Evolutionary conservation across 441 rosid species (phyloP).

Genomic region (Eutrema salsugineum): DNA sequence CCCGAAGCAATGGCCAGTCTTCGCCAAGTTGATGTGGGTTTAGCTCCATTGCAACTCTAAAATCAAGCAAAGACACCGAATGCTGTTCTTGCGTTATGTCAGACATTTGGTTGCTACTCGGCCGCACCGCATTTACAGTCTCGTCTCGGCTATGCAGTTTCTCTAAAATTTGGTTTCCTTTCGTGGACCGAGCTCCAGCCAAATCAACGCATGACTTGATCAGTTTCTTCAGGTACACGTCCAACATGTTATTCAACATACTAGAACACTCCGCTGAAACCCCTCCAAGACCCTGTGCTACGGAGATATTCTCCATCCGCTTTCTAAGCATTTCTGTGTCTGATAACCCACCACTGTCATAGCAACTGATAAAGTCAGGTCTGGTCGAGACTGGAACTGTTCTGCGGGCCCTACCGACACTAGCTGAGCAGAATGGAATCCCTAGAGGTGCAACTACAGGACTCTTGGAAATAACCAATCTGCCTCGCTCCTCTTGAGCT

Average conservation of each 20-base stretch:
- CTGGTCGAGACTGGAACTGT: constrained; percentile 35
- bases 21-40: constrained; percentile 89
- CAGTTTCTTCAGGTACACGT: constrained; percentile 76
- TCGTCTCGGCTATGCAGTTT: constrained; percentile 61
- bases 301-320: constrained; percentile 78
- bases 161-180: constrained; percentile 40
- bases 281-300: constrained; percentile 70
- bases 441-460: constrained; percentile 77
- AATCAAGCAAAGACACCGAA: constrained; percentile 71
- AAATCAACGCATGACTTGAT: constrained; percentile 63
- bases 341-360: constrained; percentile 60
- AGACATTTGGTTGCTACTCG: constrained; percentile 37
- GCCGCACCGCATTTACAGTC: constrained; percentile 52
- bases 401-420: constrained; percentile 64
- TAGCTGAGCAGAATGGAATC: constrained; percentile 61
- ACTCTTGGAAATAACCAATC: constrained; percentile 36
- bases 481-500: constrained; percentile 49
- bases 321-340: constrained; percentile 62
- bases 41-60: constrained; percentile 89
- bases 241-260: constrained; percentile 60
- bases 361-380: constrained; percentile 41
- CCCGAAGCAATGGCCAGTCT: constrained; percentile 86
- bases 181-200: constrained; percentile 51
- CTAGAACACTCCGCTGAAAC: constrained; percentile 78
- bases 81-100: constrained; percentile 43